phyloP scores from a whole-genome alignment of 148 eudicot genomes.

The Camellia sinensis region DNA sequence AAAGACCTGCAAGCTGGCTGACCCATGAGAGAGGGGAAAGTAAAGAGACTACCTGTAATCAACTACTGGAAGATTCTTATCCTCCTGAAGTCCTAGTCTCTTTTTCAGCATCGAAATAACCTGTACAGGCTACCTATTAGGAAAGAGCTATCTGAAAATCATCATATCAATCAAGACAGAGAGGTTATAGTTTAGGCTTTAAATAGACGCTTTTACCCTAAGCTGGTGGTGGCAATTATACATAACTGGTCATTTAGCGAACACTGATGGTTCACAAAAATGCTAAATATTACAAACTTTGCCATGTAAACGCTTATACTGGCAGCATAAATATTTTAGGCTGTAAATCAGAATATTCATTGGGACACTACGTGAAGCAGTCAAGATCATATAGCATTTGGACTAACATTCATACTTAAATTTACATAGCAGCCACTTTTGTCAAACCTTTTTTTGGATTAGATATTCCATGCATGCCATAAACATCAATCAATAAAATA shows the following conservation, averaged over 20 bases:
- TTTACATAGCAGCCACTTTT: background rate
- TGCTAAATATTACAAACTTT: no score
- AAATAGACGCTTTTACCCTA: background rate
- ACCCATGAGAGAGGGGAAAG: background rate
- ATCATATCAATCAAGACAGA: background rate
- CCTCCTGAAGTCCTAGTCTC: constrained; percentile 43
- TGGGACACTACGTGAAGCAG: background rate
- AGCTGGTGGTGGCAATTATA: background rate
- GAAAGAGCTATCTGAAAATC: background rate
- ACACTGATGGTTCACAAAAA: no score
- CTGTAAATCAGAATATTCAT: background rate
- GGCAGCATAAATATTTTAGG: background rate
- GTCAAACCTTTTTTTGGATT: background rate
- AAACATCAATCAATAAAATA: background rate
- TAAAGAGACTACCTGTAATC: constrained; percentile 54
- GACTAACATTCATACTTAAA: background rate
- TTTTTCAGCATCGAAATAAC: constrained; percentile 60
- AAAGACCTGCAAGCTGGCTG: background rate
- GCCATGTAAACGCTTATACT: no score
- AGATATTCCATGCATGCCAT: no score
- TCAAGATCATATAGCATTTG: background rate
- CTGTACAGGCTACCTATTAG: constrained; percentile 25
- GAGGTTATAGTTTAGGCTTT: background rate
- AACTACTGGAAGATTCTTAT: constrained; percentile 66
- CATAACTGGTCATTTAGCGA: background rate